Evolutionary conservation across 352 stramenopile species (phyloP), one percentile per base, ranked within the genome.

Genomic region (Phytophthora sansomeana): DNA sequence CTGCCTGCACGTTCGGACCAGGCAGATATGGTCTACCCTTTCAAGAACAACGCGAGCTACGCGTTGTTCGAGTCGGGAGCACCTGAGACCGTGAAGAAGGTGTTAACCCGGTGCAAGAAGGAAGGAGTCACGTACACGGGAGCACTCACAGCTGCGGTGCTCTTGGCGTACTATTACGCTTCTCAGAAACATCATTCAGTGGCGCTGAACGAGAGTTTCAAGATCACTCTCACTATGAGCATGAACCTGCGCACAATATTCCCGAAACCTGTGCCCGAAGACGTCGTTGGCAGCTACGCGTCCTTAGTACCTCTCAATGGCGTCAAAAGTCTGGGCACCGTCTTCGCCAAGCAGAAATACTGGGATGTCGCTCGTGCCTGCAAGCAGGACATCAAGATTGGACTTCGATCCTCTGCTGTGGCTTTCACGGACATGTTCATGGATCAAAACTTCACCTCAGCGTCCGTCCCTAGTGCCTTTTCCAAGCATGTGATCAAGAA

Each of bases 281-380:
- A 77, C 10, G 42, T 75, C 4, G 65, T 81, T 6, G 65, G 73
- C 17, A 72, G 58, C 55, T 81, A 74, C 50, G 47, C 55, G 48
- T 71, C 66, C 8, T 36, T 74, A 14, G 59, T 70, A 32, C 51
- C 14, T 51, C 35, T 67, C 17, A 53, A 69, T 19, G 63, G 32
- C 14, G 35, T 41, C 17, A 69, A 69, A 28, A 39, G 36, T 17
- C 51, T 35, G 38, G 59, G 53, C 1, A 63, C 28, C 3, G 42
- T 62, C 14, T 55, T 68, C 33, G 29, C 33, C 10, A 56, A 35
- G 2, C 48, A 44, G 19, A 61, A 67, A n/a, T 89, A 86, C 55
- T 89, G 77, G 80, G 77, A 83, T 6, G 26, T 86, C 4, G 77
- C 72, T 24, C 72, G 80, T 9, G 49, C 67, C 35, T 70, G 66